Conservation (phyloP, 495 filamentous ascomycete genomes). For the Thermothielavioides terrestris region DNA sequence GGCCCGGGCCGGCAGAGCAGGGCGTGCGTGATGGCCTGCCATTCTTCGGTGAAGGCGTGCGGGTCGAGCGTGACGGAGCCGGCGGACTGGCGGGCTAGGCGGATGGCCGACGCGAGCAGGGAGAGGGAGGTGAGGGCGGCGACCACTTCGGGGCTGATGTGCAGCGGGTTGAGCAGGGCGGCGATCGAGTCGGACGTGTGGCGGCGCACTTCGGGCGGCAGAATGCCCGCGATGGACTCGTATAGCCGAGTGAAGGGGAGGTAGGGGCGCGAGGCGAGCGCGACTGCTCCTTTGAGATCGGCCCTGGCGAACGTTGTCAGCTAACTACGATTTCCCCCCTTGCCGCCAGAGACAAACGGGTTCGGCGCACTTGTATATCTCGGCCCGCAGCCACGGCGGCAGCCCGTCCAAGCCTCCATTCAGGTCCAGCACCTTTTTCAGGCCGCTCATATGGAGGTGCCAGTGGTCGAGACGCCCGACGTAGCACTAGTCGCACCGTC, state of each 20-base stretch:
- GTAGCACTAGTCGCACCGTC: slow-evolving; percentile 9
- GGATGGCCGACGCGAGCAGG: slow-evolving; percentile 12
- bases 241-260: slow-evolving; percentile 14
- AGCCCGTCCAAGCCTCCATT: slow-evolving; percentile 13
- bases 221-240: slow-evolving; percentile 3
- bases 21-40: slow-evolving; percentile 16
- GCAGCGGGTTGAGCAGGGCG: slow-evolving; percentile 10
- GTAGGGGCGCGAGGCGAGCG: slow-evolving; percentile 18
- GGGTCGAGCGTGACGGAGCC: slow-evolving; percentile 19
- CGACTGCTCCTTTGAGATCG: slow-evolving; percentile 22
- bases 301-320: slow-evolving; percentile 6
- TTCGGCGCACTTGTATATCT: slow-evolving; percentile 19
- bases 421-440: slow-evolving; percentile 21
- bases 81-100: slow-evolving; percentile 10
- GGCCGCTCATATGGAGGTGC: slow-evolving; percentile 25
- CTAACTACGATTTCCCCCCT: no score
- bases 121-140: slow-evolving; percentile 11
- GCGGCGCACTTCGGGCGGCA: slow-evolving; percentile 5
- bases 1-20: slow-evolving; percentile 17
- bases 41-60: slow-evolving; percentile 21
- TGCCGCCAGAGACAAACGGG: neutral
- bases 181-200: slow-evolving; percentile 4
- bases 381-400: slow-evolving; percentile 9
- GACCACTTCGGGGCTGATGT: slow-evolving; percentile 9
- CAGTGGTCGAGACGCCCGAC: slow-evolving; percentile 25